A percentile compares a stretch with the other conserved stretches of the same genome.
phyloP scores from a whole-genome alignment of 108 stramenopile genomes.

The Fragilaria crotonensis region DNA sequence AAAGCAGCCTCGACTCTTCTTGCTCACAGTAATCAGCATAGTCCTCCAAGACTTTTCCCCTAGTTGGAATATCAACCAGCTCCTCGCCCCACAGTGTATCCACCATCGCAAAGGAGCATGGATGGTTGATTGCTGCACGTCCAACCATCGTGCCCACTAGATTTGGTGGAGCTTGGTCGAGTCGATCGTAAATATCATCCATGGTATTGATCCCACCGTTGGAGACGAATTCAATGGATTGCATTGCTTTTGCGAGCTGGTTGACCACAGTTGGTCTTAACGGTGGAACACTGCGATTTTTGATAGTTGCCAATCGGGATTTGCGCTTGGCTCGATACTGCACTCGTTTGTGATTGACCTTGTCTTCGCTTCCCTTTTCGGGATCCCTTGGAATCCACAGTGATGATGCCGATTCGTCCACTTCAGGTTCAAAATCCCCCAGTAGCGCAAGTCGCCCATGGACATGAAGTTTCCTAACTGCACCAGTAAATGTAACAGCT shows the following conservation, averaged over 20 bases:
- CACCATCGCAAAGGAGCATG: constrained; percentile 31
- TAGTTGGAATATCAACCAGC: neutral
- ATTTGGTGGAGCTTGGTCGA: neutral
- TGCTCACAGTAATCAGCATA: constrained; percentile 29
- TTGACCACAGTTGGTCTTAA: constrained; percentile 20
- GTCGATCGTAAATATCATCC: constrained; percentile 8
- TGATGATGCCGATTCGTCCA: neutral
- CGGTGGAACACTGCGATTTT: constrained; percentile 34
- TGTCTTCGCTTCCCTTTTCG: neutral
- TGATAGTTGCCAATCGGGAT: constrained; percentile 22
- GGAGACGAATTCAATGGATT: constrained; percentile 17
- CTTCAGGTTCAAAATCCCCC: constrained; percentile 15
- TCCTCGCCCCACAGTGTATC: constrained; percentile 12
- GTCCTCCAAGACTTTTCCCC: constrained; percentile 10
- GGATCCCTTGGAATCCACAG: neutral
- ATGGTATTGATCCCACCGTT: constrained; percentile 32
- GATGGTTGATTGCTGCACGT: constrained; percentile 40
- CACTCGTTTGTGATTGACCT: constrained; percentile 30
- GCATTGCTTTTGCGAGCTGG: constrained; percentile 15
- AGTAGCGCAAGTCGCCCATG: constrained; percentile 29
- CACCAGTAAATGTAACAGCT: neutral
- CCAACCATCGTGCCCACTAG: constrained; percentile 34
- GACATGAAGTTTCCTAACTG: constrained; percentile 13
- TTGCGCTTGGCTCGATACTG: constrained; percentile 24
- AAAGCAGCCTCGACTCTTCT: constrained; percentile 16